Base-by-base conservation (phyloP, 169 alveolate genomes). In the Amoebophrya sp. region DNA sequence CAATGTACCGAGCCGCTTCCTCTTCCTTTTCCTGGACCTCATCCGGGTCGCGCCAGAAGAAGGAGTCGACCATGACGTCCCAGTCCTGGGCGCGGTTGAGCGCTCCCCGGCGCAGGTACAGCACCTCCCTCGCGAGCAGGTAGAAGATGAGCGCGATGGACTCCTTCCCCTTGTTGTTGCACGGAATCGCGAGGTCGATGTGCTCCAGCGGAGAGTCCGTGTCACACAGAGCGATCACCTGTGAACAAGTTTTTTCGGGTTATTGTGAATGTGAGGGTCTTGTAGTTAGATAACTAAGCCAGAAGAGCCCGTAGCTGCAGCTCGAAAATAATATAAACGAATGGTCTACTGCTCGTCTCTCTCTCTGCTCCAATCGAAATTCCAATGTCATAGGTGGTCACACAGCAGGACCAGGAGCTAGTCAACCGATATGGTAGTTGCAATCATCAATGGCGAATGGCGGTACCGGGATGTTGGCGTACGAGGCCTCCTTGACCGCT, bases 121-220 rank as follows among this genome's bases (percentile, higher is more conserved):
- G 95, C 45, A 98, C 99, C 95, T 98, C 99, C 93, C 99, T 97
- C 20, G 99, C 99, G 95, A 99, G 95, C 90, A 99, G 97, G 98
- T 99, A 99, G 98, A 97, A 99, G 94, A 99, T 96, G 93, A 98
- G 96, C 89, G 99, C 99, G 90, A 99, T 97, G 40, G 99, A 96
- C 95, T 97, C 97, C 94, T 94, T 96, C 40, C 99, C 98, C 95
- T 94, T 98, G 96, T 99, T 99, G 96, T 98, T 98, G 95, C 99
- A 97, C 45, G 99, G 99, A 90, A 99, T 98, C 89, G 99, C 99
- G 92, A 98, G 95, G 93, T 99, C 99, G 93, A 98, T 99, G 95
- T 94, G 97, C 93, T 97, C 97, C 89, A 98, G 95, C 26, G 99
- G 99, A 40, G 99, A 97, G 95, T 99, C 99, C 42, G 99, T 96